Percentiles rank a stretch among this genome's conserved stretches.
These are phyloP conservation scores for Triticum turgidum DNA, from an alignment of 176 grass and related monocot species.

Conservation along the genomic window DNA sequence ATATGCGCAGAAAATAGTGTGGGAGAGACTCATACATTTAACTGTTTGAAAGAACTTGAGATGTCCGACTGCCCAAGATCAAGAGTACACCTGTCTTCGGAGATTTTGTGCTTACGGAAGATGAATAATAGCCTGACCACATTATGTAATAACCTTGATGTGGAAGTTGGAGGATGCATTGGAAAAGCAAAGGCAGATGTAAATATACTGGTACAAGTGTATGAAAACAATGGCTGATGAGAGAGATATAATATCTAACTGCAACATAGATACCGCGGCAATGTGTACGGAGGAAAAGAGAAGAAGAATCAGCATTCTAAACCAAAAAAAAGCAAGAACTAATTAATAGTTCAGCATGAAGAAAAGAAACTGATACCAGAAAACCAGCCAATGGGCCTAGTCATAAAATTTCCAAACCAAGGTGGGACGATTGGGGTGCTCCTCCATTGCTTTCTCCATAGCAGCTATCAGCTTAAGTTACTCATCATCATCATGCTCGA, in stretches of 20 bases:
- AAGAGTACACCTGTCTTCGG: too few species aligned
- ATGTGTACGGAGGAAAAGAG: too few species aligned
- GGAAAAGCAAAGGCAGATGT: neutral
- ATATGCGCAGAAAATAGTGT: too few species aligned
- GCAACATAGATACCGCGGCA: neutral
- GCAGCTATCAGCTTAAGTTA: neutral
- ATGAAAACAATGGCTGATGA: neutral
- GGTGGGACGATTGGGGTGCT: neutral
- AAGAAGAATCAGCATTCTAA: neutral
- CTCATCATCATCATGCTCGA: too few species aligned
- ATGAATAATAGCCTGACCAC: too few species aligned
- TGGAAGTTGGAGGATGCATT: neutral
- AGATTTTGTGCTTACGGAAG: too few species aligned
- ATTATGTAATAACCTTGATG: too few species aligned
- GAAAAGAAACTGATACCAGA: neutral
- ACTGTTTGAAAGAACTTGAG: too few species aligned
- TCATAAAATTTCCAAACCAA: neutral
- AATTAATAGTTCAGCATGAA: too few species aligned
- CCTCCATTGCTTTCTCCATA: neutral
- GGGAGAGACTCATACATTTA: too few species aligned
- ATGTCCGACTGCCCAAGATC: too few species aligned
- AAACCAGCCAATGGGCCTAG: too few species aligned
- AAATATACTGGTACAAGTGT: neutral
- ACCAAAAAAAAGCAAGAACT: neutral
- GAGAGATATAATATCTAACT: neutral